A percentile compares a stretch with the other conserved stretches of the same genome.
These are phyloP conservation scores for Aspergillus wentii DNA, from an alignment of 495 filamentous ascomycete genomes.

Conservation along the genomic window DNA sequence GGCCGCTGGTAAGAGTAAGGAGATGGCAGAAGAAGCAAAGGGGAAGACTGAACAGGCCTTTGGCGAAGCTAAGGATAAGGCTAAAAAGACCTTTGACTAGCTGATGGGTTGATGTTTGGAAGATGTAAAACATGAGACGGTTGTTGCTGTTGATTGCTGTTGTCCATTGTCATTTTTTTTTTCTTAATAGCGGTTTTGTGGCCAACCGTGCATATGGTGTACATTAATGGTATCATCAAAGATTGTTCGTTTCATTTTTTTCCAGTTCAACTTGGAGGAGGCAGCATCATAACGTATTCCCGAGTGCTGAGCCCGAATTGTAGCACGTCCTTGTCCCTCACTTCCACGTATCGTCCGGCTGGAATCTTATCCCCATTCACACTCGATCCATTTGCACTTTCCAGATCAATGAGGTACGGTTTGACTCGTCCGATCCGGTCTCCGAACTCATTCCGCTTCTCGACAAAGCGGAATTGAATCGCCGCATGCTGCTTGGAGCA, in stretches of 20 bases:
- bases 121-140: background rate
- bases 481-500: constrained; percentile 93
- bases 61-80: constrained; percentile 37
- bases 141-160: too few relatives aligned
- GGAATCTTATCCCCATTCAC: constrained; percentile 74
- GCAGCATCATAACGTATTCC: constrained; percentile 81
- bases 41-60: constrained; percentile 34
- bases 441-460: constrained; percentile 79
- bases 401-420: constrained; percentile 89
- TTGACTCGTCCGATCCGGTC: constrained; percentile 76
- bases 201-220: too few relatives aligned
- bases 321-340: constrained; percentile 83
- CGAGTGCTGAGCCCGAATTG: constrained; percentile 82
- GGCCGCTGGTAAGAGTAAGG: constrained; percentile 29
- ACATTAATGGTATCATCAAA: too few relatives aligned
- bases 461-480: constrained; percentile 83
- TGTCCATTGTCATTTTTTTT: too few relatives aligned
- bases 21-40: constrained; percentile 38
- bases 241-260: too few relatives aligned
- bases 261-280: too few relatives aligned
- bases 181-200: too few relatives aligned
- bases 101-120: background rate
- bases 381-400: constrained; percentile 86
- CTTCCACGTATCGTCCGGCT: constrained; percentile 73
- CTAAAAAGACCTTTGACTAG: constrained; percentile 4